Evolutionary conservation across 1,284 basidiomycete species (phyloP).

Genomic region (Microbotryum violaceum): DNA sequence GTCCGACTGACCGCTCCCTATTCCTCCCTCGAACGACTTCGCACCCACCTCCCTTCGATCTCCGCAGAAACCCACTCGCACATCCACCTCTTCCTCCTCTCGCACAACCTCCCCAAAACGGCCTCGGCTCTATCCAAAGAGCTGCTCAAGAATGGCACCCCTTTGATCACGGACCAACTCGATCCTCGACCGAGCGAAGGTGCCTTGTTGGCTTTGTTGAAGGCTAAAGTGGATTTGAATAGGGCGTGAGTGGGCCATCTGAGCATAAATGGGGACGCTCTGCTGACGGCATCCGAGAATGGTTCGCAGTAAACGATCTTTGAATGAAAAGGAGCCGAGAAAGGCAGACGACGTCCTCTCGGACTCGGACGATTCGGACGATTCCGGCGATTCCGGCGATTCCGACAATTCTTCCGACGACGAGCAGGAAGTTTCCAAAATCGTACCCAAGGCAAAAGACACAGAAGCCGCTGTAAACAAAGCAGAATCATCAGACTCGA

Average conservation of each 20-base stretch:
- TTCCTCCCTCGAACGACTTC: neutral
- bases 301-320: neutral
- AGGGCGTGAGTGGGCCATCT: no score
- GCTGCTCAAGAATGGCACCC: constrained; percentile 18
- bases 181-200: neutral
- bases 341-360: constrained; percentile 39
- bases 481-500: constrained; percentile 31
- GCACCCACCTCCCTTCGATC: neutral
- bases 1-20: no score
- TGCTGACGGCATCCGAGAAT: no score
- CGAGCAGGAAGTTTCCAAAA: constrained; percentile 12
- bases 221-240: no score
- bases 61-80: constrained; percentile 58
- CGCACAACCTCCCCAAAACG: constrained; percentile 56
- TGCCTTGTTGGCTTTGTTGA: no score
- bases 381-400: neutral
- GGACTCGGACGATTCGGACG: constrained; percentile 5
- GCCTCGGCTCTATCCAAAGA: constrained; percentile 30
- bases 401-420: constrained; percentile 10
- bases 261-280: no score
- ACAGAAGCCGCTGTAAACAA: constrained; percentile 38
- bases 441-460: neutral
- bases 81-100: constrained; percentile 61
- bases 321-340: constrained; percentile 7
- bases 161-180: neutral